Evolutionary conservation across 371 early-diverging fungal species (phyloP).

Genomic region (Haplosporangium sp.): DNA sequence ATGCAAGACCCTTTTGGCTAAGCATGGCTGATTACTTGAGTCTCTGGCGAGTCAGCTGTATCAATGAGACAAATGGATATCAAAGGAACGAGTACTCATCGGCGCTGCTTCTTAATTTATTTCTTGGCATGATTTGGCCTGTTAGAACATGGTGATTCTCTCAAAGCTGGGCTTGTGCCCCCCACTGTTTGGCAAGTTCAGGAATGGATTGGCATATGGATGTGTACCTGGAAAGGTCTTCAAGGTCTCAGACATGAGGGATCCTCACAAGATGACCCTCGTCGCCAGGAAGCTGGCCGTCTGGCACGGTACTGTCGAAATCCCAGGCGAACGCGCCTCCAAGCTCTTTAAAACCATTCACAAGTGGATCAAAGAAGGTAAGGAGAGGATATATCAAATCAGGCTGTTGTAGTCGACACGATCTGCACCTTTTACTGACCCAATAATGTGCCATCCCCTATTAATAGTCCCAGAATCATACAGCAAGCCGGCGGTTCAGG

Average conservation of each 20-base stretch:
- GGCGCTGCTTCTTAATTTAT: neutral
- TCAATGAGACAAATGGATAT: too few relatives aligned
- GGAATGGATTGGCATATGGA: conserved; percentile 93
- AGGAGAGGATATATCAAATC: neutral
- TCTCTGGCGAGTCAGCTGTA: too few relatives aligned
- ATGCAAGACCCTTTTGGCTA: too few relatives aligned
- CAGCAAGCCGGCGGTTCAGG: conserved; percentile 65
- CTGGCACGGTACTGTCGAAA: conserved; percentile 80
- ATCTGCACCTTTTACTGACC: neutral
- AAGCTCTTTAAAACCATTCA: conserved; percentile 81
- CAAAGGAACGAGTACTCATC: too few relatives aligned
- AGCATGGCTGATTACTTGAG: too few relatives aligned
- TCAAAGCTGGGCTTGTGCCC: conserved; percentile 79
- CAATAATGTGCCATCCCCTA: neutral
- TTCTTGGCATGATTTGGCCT: neutral
- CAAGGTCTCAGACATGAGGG: conserved; percentile 76
- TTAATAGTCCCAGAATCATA: conserved; percentile 73
- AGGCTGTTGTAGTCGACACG: too few relatives aligned
- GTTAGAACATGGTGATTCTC: conserved; percentile 83
- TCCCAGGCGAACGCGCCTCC: conserved; percentile 66
- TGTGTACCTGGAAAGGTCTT: conserved; percentile 83
- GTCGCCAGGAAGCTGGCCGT: conserved; percentile 83
- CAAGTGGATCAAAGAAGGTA: conserved; percentile 85
- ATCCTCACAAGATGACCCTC: conserved; percentile 74
- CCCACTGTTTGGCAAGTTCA: conserved; percentile 87